Base-by-base conservation (phyloP, 768 basidiomycete genomes). In the Butyriboletus loyo region DNA sequence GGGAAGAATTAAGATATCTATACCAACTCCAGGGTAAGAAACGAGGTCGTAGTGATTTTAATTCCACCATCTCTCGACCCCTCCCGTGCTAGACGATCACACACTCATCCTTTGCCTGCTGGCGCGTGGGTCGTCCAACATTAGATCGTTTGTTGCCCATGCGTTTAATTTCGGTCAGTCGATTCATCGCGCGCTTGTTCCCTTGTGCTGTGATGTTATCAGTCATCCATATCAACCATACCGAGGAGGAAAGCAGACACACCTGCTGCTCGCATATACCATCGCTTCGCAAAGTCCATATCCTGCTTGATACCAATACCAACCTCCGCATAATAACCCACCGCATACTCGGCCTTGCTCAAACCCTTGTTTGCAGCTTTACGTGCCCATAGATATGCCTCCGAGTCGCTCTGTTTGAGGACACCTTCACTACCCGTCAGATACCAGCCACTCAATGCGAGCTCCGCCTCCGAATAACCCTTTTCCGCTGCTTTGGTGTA, bases 261-360 rank as follows among this genome's bases (percentile, higher is more conserved):
- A 98, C 96, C 95, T 61, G 97, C 97, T 32, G 97, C 95, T 38
- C 97, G 84, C 92, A 98, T 97, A 70, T 99, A 99, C 95, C 96
- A 98, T 60, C 89, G 82, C 73, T 96, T 98, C 19, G 97, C 94
- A 68, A 94, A 87, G 54, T 98, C 96, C 41, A 93, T 72, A 63
- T 99, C 96, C 64, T 92, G 89, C 75, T 96, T 96, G 67, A 96
- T 87, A 30, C 97, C 97, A 59, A 99, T 99, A 3, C 95, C 97
- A 11, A 95, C 88, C 70, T 98, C 97, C 0, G 93, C 92, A 69
- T 98, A 99, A 71, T 98, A 97, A 24, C 96, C 97, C 19, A 98
- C 96, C 10, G 97, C 97, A 72, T 98, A 99, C 71, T 99, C 97
- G 0, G 97, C 97, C 70, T 97, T 98, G 66, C 88, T 88, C 62